Evolutionary conservation across 371 early-diverging fungal genomes (phyloP).

Genomic region (Syncephalastrum monosporum): DNA sequence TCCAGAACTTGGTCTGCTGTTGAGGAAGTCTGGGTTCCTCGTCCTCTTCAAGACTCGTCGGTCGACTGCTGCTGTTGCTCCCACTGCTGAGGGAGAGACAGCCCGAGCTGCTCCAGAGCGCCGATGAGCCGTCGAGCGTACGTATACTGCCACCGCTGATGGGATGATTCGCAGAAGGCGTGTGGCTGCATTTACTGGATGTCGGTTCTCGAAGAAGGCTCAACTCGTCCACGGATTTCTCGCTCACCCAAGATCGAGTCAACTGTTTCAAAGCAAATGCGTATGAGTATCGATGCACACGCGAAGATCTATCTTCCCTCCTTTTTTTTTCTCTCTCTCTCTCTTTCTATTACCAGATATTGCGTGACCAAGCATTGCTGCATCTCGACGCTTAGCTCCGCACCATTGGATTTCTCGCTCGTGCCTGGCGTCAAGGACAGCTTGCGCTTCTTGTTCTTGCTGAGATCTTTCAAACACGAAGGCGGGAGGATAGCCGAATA

Average conservation of each 20-base stretch:
- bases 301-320: no score
- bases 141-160: conserved; percentile 7
- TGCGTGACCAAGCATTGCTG: conserved; percentile 62
- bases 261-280: conserved; percentile 50
- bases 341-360: conserved; percentile 48
- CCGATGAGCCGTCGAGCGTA: not conserved
- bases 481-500: conserved; percentile 56
- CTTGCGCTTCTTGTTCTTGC: conserved; percentile 49
- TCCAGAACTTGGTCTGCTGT: conserved; percentile 22
- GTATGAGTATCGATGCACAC: conserved; percentile 4
- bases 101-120: conserved; percentile 33
- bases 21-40: not conserved
- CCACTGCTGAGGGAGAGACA: conserved; percentile 25
- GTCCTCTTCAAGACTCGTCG: conserved; percentile 18
- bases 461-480: conserved; percentile 47
- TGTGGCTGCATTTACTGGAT: conserved; percentile 37
- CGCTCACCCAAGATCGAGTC: conserved; percentile 56
- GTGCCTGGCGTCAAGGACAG: conserved; percentile 39
- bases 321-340: no score
- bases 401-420: conserved; percentile 6
- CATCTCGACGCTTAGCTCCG: conserved; percentile 31
- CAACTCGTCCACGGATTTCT: conserved; percentile 76
- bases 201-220: conserved; percentile 66
- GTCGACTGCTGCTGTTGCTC: conserved; percentile 43
- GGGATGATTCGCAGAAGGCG: conserved; percentile 26